Evolutionary conservation across 2,329 filamentous ascomycete genomes (phyloP).

Genomic region (Venturia oleaginea): DNA sequence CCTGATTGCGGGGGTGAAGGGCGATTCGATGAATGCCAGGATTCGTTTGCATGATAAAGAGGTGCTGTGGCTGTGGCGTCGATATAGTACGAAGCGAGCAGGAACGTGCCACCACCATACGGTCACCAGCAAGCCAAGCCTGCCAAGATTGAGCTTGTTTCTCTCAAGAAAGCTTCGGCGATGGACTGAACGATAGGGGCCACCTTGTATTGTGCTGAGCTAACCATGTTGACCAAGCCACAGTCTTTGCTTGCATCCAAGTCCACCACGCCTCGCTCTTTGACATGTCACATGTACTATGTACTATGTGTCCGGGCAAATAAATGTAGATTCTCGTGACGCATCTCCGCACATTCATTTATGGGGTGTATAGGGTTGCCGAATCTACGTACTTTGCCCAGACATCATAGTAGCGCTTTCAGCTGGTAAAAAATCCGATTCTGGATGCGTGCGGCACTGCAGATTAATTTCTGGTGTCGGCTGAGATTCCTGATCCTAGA

Average conservation of each 20-base stretch:
- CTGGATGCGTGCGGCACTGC: not conserved
- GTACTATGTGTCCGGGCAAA: no score
- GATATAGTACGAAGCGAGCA: not conserved
- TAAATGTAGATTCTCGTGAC: no score
- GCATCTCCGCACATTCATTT: no score
- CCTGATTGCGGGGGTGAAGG: not conserved
- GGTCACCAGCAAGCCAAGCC: not conserved
- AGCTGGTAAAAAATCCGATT: not conserved
- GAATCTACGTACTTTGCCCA: no score
- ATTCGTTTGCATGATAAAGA: not conserved
- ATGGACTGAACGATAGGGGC: not conserved
- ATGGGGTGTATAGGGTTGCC: no score
- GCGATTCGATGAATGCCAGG: not conserved
- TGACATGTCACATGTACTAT: no score
- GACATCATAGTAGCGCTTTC: not conserved
- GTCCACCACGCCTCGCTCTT: not conserved
- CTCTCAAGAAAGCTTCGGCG: not conserved
- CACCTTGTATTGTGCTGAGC: not conserved
- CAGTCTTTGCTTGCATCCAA: not conserved
- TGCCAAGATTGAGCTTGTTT: not conserved
- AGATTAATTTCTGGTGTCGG: no score
- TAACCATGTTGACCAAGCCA: not conserved
- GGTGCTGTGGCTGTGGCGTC: not conserved
- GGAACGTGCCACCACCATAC: not conserved
- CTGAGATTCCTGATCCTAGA: no score